These are phyloP conservation scores for Saturnispora zaruensis DNA, from an alignment of 805 yeast species.

Conservation along the genomic window DNA sequence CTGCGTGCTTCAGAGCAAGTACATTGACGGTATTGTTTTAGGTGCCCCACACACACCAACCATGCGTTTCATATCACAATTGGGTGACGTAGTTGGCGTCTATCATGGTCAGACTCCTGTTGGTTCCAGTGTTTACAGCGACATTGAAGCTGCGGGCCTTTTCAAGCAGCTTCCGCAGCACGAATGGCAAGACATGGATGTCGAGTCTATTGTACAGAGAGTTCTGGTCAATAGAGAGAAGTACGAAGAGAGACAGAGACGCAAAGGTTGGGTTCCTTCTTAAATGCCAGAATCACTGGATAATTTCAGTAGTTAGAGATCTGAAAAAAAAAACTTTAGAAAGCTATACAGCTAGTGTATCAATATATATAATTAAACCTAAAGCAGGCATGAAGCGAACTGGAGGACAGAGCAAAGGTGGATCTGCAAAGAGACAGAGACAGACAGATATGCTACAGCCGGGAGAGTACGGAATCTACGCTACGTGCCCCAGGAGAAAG, in stretches of 20 bases:
- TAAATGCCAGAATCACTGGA: not conserved
- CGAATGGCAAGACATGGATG: constrained; percentile 54
- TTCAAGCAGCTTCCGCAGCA: constrained; percentile 42
- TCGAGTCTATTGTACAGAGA: constrained; percentile 64
- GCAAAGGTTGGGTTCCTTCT: constrained; percentile 46
- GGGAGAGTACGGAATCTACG: constrained; percentile 78
- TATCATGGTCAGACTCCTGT: constrained; percentile 41
- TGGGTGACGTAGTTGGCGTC: constrained; percentile 33
- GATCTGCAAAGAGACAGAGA: constrained; percentile 34
- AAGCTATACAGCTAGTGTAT: constrained; percentile 18
- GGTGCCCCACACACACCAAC: constrained; percentile 56
- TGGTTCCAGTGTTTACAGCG: constrained; percentile 21
- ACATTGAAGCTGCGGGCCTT: constrained; percentile 25
- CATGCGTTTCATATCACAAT: constrained; percentile 29
- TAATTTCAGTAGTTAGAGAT: not conserved
- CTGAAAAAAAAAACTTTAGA: not conserved
- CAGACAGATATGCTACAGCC: constrained; percentile 58
- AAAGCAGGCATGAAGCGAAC: constrained; percentile 11
- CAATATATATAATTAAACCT: not conserved
- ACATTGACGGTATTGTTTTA: constrained; percentile 70
- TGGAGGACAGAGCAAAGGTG: constrained; percentile 8
- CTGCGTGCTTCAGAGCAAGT: constrained; percentile 80
- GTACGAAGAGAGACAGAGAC: constrained; percentile 79
- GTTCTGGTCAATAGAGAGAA: constrained; percentile 59
- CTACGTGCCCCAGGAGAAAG: constrained; percentile 75